Evolutionary conservation across 1,139 yeast species (phyloP), one percentile per base, ranked within the genome.

Genomic region (Ogataea hybrid): DNA sequence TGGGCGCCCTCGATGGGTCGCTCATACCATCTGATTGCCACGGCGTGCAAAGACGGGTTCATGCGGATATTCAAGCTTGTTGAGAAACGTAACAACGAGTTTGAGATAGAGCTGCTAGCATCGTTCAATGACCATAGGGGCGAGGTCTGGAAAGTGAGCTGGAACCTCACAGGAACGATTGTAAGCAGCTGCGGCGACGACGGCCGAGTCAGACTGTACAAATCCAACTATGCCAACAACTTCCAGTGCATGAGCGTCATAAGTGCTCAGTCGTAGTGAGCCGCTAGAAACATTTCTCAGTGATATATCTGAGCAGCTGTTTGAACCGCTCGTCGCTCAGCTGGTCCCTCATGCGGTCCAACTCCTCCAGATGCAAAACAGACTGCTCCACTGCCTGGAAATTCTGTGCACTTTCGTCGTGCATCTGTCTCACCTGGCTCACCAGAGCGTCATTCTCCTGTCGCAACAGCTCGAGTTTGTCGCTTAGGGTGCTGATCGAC

Each of bases 1-100:
- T 92, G 98, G 98, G 98, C 97, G 0, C 97, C 97, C 6, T 81
- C 95, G 0, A 87, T 90, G 84, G 98, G 97, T 2, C 71, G 96
- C 51, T 81, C 83, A 47, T 86, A 81, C 61, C 96, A 92, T 56
- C 68, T 89, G 39, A 74, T 92, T 35, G 98, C 98, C 1, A 90
- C 97, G 0, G 98, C 95, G 3, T 88, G 96, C 60, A 89, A 89
- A 62, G 98, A 92, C 62, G 98, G 97, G 0, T 81, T 71, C 57
- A 90, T 92, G 15, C 75, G 97, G 41, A 84, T 92, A 3, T 90
- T 84, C 70, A 86, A 84, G 62, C 72, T 89, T 3, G 71, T 74
- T 37, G 70, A 85, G 63, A 36, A 33, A 7, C 41, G 28, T n/a
- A 36, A 39, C 9, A 43, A 27, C 21, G 42, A 31, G 6, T 49